Evolutionary conservation across 768 basidiomycete species (phyloP).

Genomic region (Tricholoma saponaceum): DNA sequence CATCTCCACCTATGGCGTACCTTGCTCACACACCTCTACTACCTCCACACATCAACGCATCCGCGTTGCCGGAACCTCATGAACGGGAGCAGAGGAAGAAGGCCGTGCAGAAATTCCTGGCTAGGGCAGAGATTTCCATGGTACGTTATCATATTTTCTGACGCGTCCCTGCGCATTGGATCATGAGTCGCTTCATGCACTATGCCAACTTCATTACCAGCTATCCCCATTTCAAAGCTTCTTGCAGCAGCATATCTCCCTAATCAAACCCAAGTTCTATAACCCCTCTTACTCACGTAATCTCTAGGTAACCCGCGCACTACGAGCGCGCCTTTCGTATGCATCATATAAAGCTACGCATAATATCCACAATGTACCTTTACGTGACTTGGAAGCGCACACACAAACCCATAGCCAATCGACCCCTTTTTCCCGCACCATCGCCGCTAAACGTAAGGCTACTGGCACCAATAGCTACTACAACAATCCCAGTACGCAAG

Average conservation of each 20-base stretch:
- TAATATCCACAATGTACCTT: slow-evolving; percentile 60
- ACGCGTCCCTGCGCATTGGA: slow-evolving; percentile 42
- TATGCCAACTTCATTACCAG: slow-evolving; percentile 5
- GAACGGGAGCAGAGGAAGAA: slow-evolving; percentile 62
- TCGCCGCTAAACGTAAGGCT: slow-evolving; percentile 57
- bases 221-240: neutral
- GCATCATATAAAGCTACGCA: slow-evolving; percentile 82
- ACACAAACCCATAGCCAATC: slow-evolving; percentile 38
- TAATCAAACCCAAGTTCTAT: slow-evolving; percentile 25
- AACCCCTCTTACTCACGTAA: slow-evolving; percentile 33
- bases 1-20: slow-evolving; percentile 71
- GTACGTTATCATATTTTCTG: slow-evolving; percentile 48
- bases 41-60: slow-evolving; percentile 31
- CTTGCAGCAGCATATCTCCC: neutral
- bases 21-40: slow-evolving; percentile 39
- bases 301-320: slow-evolving; percentile 71
- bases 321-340: slow-evolving; percentile 77
- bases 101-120: slow-evolving; percentile 72
- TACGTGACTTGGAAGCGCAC: slow-evolving; percentile 72
- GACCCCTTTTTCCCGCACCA: slow-evolving; percentile 43
- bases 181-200: slow-evolving; percentile 13
- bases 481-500: slow-evolving; percentile 48
- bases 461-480: slow-evolving; percentile 42
- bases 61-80: slow-evolving; percentile 32
- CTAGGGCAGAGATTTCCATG: slow-evolving; percentile 75